Evolutionary conservation across 495 filamentous ascomycete genomes (phyloP).

Genomic region (Coniosporium apollinis): DNA sequence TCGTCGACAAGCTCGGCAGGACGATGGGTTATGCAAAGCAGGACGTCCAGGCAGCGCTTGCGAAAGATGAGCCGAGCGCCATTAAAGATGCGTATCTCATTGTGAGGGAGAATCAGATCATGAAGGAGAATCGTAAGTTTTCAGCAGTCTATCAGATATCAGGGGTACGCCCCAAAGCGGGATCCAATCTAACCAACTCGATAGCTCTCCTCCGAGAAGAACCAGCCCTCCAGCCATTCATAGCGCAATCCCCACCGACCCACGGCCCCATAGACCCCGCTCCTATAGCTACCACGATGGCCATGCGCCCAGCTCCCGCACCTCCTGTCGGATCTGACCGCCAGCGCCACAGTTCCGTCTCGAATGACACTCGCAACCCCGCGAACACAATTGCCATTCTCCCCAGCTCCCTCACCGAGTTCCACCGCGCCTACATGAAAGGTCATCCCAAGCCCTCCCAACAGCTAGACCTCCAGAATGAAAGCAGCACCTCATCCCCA

Average conservation of each 20-base stretch:
- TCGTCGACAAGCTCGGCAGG: conserved; percentile 86
- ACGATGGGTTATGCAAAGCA: conserved; percentile 94
- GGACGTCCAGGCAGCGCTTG: conserved; percentile 86
- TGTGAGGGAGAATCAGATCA: conserved; percentile 91
- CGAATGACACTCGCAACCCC: conserved; percentile 18
- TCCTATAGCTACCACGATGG: conserved; percentile 4
- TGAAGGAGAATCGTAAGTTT: conserved; percentile 78
- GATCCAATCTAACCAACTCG: too few relatives aligned
- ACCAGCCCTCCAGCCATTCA: conserved; percentile 28
- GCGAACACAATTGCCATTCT: conserved; percentile 77
- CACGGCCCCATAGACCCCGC: conserved; percentile 25
- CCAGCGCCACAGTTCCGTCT: conserved; percentile 20
- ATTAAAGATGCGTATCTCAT: conserved; percentile 99
- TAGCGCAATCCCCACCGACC: conserved; percentile 36
- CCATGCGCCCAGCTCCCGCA: conserved; percentile 3
- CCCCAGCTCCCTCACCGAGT: conserved; percentile 74
- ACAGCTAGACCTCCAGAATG: neutral
- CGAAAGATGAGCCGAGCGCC: conserved; percentile 81
- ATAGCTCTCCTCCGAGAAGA: conserved; percentile 31
- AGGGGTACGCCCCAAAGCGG: too few relatives aligned
- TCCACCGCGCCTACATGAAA: conserved; percentile 80
- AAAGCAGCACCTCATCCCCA: neutral
- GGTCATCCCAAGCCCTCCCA: conserved; percentile 20
- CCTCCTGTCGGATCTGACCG: conserved; percentile 10
- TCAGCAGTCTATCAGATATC: too few relatives aligned